These are phyloP conservation scores for Agrocybe chaxingu DNA, from an alignment of 768 basidiomycete genomes.

Conservation along the genomic window DNA sequence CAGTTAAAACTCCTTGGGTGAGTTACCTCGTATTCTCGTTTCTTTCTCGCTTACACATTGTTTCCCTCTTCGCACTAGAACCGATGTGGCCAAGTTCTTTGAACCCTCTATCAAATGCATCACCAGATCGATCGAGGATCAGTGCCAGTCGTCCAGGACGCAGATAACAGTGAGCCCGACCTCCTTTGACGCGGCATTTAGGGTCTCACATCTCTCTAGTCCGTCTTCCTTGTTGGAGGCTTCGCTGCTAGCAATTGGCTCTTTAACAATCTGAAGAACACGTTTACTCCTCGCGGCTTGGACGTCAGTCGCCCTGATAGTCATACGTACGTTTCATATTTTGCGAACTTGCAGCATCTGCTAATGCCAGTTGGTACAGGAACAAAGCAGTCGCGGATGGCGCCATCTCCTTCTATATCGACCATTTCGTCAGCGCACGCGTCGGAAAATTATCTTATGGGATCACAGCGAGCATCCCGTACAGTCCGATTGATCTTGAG, in stretches of 20 bases:
- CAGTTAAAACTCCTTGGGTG: conserved; percentile 40
- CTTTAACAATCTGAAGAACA: conserved; percentile 33
- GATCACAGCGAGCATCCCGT: conserved; percentile 22
- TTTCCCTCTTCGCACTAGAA: conserved; percentile 9
- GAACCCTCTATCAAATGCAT: conserved; percentile 29
- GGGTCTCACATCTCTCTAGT: conserved; percentile 17
- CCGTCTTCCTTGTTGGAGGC: conserved; percentile 47
- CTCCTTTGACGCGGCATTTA: neutral
- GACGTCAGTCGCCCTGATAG: conserved; percentile 44
- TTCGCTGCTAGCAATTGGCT: conserved; percentile 53
- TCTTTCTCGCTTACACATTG: neutral
- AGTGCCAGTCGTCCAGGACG: conserved; percentile 18
- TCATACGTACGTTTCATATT: conserved; percentile 37
- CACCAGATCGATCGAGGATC: conserved; percentile 20
- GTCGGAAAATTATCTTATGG: conserved; percentile 21
- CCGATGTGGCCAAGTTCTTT: conserved; percentile 29
- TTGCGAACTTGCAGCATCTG: neutral
- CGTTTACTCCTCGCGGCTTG: conserved; percentile 30
- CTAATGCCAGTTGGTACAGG: conserved; percentile 2
- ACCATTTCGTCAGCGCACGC: conserved; percentile 17
- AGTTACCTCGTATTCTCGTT: neutral
- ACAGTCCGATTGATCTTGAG: conserved; percentile 29
- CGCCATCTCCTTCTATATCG: conserved; percentile 20
- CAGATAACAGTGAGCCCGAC: conserved; percentile 27
- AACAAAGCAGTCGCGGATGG: conserved; percentile 25